Evolutionary conservation across 2,329 filamentous ascomycete species (phyloP).

Genomic region (Emmonsiellopsis sp.): DNA sequence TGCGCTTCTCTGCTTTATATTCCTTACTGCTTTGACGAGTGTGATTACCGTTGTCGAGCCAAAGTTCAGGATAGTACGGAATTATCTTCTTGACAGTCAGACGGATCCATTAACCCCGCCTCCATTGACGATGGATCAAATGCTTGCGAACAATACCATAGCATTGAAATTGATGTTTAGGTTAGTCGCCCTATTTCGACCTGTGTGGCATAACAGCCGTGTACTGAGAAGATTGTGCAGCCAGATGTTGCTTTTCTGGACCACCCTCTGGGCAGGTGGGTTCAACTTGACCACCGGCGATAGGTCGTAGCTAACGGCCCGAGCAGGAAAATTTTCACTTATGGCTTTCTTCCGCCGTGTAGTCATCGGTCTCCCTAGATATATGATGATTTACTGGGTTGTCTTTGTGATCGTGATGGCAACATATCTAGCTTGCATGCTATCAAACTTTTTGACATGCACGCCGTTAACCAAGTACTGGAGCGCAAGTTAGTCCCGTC

Average conservation of each 20-base stretch:
- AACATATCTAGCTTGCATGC: not conserved
- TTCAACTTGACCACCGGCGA: not conserved
- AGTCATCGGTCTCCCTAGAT: conserved; percentile 6
- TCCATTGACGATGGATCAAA: not conserved
- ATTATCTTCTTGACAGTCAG: not conserved
- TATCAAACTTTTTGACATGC: not conserved
- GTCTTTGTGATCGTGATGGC: not conserved
- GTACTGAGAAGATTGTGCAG: not conserved
- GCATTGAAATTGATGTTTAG: conserved; percentile 1
- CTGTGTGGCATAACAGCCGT: not conserved
- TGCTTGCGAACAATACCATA: not conserved
- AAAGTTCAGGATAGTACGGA: not conserved
- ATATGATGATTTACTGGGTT: not conserved
- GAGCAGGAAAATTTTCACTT: conserved; percentile 7
- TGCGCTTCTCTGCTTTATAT: not conserved
- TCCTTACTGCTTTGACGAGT: conserved; percentile 1
- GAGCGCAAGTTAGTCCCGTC: not conserved
- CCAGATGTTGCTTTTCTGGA: not conserved
- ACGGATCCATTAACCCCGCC: not conserved
- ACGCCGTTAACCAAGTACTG: not conserved
- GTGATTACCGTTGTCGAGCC: not conserved
- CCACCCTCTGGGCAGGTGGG: not conserved
- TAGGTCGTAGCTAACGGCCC: not conserved
- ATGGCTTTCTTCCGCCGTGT: conserved; percentile 9
- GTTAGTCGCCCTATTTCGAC: not conserved